A percentile compares a stretch with the other conserved stretches of the same genome.
phyloP scores from a whole-genome alignment of 495 filamentous ascomycete genomes.

The Symbiotaphrina buchneri region DNA sequence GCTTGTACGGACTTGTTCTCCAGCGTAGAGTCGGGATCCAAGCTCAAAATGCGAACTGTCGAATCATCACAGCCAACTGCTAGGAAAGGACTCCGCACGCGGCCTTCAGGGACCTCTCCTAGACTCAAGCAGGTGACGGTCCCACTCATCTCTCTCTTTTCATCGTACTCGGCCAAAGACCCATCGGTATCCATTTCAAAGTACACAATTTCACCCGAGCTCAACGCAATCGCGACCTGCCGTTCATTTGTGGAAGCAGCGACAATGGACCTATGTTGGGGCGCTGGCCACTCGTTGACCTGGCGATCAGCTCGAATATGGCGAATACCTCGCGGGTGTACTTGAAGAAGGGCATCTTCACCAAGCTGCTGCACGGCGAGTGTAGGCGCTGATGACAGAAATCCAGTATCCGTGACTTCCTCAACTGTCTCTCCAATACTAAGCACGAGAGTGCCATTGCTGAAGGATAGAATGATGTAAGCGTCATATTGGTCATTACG shows the following conservation, averaged over 20 bases:
- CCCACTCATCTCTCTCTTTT: constrained; percentile 88
- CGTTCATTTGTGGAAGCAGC: constrained; percentile 87
- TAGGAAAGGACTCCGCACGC: constrained; percentile 64
- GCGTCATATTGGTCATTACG: constrained; percentile 66
- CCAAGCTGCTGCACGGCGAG: constrained; percentile 86
- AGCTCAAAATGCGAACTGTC: constrained; percentile 74
- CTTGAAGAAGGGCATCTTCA: constrained; percentile 79
- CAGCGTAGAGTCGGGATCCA: constrained; percentile 75
- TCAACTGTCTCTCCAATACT: constrained; percentile 93
- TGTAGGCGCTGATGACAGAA: constrained; percentile 67
- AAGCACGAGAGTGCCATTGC: constrained; percentile 58
- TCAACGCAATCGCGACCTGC: constrained; percentile 82
- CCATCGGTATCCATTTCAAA: constrained; percentile 94
- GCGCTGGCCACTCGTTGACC: constrained; percentile 86
- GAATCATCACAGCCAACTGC: constrained; percentile 95
- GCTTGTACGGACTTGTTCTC: constrained; percentile 89
- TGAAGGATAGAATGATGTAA: constrained; percentile 48
- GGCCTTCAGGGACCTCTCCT: constrained; percentile 81
- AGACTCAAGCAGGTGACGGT: constrained; percentile 84
- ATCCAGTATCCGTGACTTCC: constrained; percentile 81
- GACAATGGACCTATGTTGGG: constrained; percentile 83
- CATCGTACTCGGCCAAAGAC: constrained; percentile 78
- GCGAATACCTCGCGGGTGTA: constrained; percentile 84
- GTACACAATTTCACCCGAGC: constrained; percentile 89
- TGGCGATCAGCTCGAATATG: constrained; percentile 62